Conservation (phyloP, 2,329 filamentous ascomycete species). For the Cladosporium sp. region DNA sequence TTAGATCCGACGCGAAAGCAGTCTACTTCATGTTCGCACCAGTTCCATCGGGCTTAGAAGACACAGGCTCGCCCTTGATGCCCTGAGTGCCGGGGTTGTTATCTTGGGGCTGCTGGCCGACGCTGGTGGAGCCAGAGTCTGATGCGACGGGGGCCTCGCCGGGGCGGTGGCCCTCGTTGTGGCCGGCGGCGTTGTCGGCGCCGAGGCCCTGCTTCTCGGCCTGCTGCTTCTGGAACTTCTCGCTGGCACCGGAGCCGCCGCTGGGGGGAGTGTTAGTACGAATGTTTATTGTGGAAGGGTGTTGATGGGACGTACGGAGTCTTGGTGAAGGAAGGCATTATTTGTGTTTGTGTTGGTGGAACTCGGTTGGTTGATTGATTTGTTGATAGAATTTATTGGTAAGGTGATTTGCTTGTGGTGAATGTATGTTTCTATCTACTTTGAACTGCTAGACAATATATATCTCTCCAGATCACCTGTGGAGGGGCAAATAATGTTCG, state of each 20-base stretch:
- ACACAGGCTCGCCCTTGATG: slow-evolving; percentile 36
- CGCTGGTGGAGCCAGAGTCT: slow-evolving; percentile 38
- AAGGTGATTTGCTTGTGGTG: neutral
- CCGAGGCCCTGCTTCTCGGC: slow-evolving; percentile 39
- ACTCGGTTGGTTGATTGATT: neutral
- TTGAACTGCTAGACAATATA: neutral
- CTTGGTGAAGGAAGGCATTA: slow-evolving; percentile 15
- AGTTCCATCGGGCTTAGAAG: slow-evolving; percentile 23
- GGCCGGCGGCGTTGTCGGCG: slow-evolving; percentile 37
- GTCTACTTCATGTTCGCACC: slow-evolving; percentile 33
- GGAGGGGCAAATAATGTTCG: slow-evolving; percentile 5
- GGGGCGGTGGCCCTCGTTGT: slow-evolving; percentile 33
- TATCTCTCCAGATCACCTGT: neutral
- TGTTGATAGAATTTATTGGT: neutral
- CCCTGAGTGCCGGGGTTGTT: slow-evolving; percentile 42
- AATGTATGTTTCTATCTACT: neutral
- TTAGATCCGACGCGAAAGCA: neutral
- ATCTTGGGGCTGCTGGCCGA: slow-evolving; percentile 34
- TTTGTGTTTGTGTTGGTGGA: neutral
- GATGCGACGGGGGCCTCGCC: slow-evolving; percentile 39
- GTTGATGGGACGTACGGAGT: neutral
- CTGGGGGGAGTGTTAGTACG: slow-evolving; percentile 1
- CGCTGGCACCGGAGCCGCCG: slow-evolving; percentile 29
- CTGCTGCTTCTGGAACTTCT: slow-evolving; percentile 41
- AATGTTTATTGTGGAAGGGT: neutral